A percentile compares a stretch with the other conserved stretches of the same genome.
phyloP scores from a whole-genome alignment of 1,284 basidiomycete species.

The Apiotrichum gracile region DNA sequence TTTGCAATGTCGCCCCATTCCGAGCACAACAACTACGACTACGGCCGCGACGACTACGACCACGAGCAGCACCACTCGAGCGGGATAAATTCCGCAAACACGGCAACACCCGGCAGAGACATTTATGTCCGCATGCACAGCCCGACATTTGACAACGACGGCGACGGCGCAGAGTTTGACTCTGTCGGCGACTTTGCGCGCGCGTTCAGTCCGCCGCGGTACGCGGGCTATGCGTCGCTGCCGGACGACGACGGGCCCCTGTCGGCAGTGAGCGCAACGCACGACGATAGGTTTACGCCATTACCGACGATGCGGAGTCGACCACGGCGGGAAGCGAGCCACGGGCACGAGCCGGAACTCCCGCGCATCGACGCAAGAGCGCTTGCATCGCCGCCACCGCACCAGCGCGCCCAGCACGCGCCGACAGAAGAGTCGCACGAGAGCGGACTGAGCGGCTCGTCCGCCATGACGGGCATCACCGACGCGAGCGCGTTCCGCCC shows the following conservation, averaged over 20 bases:
- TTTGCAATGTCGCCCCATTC: not conserved
- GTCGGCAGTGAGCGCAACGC: not conserved
- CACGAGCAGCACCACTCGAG: not conserved
- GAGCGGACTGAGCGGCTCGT: not conserved
- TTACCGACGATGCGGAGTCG: not conserved
- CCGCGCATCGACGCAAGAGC: not conserved
- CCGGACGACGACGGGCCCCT: not conserved
- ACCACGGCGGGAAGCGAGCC: too few species aligned
- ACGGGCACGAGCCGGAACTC: too few species aligned
- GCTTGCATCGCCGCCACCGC: constrained; percentile 5
- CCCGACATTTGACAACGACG: not conserved
- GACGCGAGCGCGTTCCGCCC: constrained; percentile 1
- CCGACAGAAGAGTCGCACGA: not conserved
- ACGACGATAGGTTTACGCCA: constrained; percentile 1
- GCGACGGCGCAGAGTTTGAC: not conserved
- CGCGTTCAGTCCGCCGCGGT: not conserved
- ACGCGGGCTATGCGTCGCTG: not conserved
- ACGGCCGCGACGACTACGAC: too few species aligned
- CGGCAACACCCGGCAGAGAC: not conserved
- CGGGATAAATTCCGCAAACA: not conserved
- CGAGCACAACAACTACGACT: too few species aligned
- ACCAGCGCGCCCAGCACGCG: not conserved
- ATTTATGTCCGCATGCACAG: not conserved
- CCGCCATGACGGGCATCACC: not conserved
- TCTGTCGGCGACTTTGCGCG: not conserved